Percentiles rank a stretch among this genome's conserved stretches.
phyloP scores from a whole-genome alignment of 1,284 basidiomycete genomes.

The Porphyrellus sp. region DNA sequence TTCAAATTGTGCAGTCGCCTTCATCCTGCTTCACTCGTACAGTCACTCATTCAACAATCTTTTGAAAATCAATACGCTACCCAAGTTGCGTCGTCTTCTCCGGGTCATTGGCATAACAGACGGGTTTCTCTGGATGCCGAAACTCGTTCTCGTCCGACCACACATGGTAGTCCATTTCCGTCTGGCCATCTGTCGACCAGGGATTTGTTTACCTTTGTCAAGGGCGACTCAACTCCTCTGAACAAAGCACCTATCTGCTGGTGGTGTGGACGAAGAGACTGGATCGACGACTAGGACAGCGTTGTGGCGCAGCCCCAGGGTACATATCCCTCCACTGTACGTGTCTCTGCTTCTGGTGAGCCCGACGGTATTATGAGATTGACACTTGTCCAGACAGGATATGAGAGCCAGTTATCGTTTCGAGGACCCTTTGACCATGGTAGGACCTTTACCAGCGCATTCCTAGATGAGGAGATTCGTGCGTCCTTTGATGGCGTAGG shows the following conservation, averaged over 20 bases:
- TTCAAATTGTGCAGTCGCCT: slow-evolving; percentile 7
- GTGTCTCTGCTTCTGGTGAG: neutral
- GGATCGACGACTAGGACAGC: slow-evolving; percentile 24
- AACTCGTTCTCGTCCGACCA: neutral
- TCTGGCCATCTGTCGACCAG: neutral
- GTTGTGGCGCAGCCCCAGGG: neutral
- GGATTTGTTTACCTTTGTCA: neutral
- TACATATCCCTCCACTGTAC: neutral
- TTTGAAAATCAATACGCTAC: slow-evolving; percentile 1
- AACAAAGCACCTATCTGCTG: slow-evolving; percentile 22
- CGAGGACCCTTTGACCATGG: slow-evolving; percentile 3
- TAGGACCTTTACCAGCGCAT: slow-evolving; percentile 5
- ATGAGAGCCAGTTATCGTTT: neutral
- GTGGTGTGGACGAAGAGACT: slow-evolving; percentile 20
- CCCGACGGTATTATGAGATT: neutral
- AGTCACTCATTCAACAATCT: slow-evolving; percentile 22
- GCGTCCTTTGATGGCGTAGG: slow-evolving; percentile 17
- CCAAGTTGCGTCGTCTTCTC: slow-evolving; percentile 4
- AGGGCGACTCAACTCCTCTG: slow-evolving; percentile 15
- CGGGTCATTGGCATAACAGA: neutral
- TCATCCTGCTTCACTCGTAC: slow-evolving; percentile 15
- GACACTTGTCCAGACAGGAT: neutral
- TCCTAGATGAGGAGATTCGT: slow-evolving; percentile 24
- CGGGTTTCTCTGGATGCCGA: slow-evolving; percentile 13
- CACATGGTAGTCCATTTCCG: neutral